Conservation (phyloP, 352 stramenopile species). For the Pythium folliculosum region DNA sequence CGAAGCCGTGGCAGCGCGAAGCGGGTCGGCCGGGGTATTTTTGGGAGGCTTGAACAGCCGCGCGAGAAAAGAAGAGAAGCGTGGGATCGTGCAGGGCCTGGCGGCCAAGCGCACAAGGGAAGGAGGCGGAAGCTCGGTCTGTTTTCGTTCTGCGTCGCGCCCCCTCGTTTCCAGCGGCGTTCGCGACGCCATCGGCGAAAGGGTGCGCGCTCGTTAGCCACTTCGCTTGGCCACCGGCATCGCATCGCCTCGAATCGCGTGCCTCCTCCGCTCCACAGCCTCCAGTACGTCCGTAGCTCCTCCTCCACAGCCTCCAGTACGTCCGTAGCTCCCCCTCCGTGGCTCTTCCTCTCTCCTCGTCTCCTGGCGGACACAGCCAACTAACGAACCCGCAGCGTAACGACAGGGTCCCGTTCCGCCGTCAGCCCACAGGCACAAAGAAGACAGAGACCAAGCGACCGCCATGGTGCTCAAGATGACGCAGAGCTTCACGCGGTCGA, state of each 20-base stretch:
- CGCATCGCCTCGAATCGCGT: no score
- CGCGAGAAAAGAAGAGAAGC: background rate
- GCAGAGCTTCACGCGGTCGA: conserved; percentile 35
- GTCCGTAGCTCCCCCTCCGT: background rate
- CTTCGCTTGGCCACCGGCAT: no score
- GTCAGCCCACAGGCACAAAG: background rate
- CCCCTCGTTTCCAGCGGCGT: background rate
- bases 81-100: conserved; percentile 20
- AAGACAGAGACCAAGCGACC: background rate
- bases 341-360: no score
- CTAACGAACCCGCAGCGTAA: background rate
- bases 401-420: background rate
- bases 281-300: no score
- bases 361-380: no score
- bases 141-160: background rate
- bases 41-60: background rate
- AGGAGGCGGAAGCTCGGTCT: background rate
- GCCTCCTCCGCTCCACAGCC: no score
- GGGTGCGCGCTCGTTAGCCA: background rate
- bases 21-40: no score
- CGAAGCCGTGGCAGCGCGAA: no score
- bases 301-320: no score
- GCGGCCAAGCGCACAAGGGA: no score
- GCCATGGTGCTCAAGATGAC: conserved; percentile 50
- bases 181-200: conserved; percentile 4